A percentile compares a stretch with the other conserved stretches of the same genome.
phyloP scores from a whole-genome alignment of 1,284 basidiomycete genomes.

The Tylopilus sp. region DNA sequence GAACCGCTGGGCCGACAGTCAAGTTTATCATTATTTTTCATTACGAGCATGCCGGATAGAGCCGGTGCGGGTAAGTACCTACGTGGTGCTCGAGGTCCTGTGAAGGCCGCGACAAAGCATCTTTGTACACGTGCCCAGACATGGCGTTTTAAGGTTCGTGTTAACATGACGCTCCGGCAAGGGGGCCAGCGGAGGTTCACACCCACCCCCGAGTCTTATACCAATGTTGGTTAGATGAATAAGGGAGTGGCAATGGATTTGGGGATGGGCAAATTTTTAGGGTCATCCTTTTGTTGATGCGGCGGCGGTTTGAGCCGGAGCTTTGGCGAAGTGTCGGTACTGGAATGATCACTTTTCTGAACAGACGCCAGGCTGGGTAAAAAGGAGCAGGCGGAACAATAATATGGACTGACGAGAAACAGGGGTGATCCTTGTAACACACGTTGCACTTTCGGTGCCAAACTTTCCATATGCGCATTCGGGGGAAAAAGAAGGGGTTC shows the following conservation, averaged over 20 bases:
- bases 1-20: slow-evolving; percentile 14
- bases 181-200: slow-evolving; percentile 10
- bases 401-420: slow-evolving; percentile 16
- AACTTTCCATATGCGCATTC: slow-evolving; percentile 26
- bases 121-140: neutral
- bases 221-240: slow-evolving; percentile 27
- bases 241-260: slow-evolving; percentile 8
- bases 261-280: slow-evolving; percentile 10
- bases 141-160: slow-evolving; percentile 13
- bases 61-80: neutral
- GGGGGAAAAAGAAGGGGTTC: slow-evolving; percentile 8
- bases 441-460: slow-evolving; percentile 25
- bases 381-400: neutral
- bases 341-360: slow-evolving; percentile 11
- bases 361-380: neutral
- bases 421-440: slow-evolving; percentile 6
- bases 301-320: slow-evolving; percentile 2
- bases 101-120: neutral
- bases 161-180: slow-evolving; percentile 17
- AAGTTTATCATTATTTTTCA: neutral
- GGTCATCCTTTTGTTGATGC: slow-evolving; percentile 9
- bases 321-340: slow-evolving; percentile 2
- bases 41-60: slow-evolving; percentile 1
- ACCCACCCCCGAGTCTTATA: slow-evolving; percentile 6
- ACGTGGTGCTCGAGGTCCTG: no score